A percentile compares a stretch with the other conserved stretches of the same genome.
Conservation (phyloP, 192 early-diverging fungal species). For the Coemansia sp. region DNA sequence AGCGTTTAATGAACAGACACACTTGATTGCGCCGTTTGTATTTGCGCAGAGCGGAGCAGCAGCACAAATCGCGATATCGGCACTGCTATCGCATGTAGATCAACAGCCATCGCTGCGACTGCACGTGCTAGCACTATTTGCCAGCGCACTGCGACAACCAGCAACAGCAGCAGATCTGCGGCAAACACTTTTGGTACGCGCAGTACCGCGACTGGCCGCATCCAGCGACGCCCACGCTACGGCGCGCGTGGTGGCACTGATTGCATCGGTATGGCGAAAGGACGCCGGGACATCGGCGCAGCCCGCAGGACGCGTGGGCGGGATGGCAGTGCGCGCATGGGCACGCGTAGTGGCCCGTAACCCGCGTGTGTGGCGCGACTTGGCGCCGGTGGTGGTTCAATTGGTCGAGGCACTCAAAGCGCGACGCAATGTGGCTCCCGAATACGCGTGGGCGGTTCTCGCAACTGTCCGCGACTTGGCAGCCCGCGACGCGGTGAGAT, state of each 20-base stretch:
- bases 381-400: constrained; percentile 22
- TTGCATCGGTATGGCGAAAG: constrained; percentile 22
- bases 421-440: not conserved
- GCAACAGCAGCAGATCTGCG: constrained; percentile 14
- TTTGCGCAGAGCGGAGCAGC: constrained; percentile 12
- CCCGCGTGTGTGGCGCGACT: constrained; percentile 40
- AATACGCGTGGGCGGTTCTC: constrained; percentile 39
- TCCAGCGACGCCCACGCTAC: constrained; percentile 28
- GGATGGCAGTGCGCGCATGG: constrained; percentile 34
- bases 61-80: constrained; percentile 6
- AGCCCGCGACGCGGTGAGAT: constrained; percentile 17
- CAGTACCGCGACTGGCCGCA: constrained; percentile 19
- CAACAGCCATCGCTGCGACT: constrained; percentile 11
- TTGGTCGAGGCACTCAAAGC: constrained; percentile 32
- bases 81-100: constrained; percentile 7
- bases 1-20: constrained; percentile 5
- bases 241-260: constrained; percentile 21
- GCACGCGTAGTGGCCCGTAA: constrained; percentile 17
- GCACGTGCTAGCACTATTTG: constrained; percentile 24
- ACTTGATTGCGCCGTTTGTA: constrained; percentile 29
- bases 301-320: constrained; percentile 11
- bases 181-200: constrained; percentile 13
- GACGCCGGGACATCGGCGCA: not conserved
- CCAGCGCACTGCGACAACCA: constrained; percentile 12
- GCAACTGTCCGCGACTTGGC: constrained; percentile 29